phyloP scores from a whole-genome alignment of 2,329 filamentous ascomycete genomes.

The Chalara sp. region DNA sequence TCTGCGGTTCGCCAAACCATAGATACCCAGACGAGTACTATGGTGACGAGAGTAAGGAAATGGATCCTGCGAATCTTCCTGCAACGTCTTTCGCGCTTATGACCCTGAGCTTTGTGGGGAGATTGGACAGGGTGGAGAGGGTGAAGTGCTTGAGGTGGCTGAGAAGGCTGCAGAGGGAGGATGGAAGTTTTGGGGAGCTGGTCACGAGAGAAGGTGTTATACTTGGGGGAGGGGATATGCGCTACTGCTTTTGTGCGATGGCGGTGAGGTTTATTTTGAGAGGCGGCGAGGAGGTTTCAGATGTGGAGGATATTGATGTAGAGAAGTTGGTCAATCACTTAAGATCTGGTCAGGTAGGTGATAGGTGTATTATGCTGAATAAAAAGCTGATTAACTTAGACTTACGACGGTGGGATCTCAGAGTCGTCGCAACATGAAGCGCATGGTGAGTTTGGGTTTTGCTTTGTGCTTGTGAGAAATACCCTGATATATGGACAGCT shows the following conservation, averaged over 20 bases:
- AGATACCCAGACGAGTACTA: constrained; percentile 28
- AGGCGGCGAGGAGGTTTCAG: constrained; percentile 49
- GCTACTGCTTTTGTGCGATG: constrained; percentile 81
- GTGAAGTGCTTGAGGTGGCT: constrained; percentile 68
- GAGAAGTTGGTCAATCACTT: constrained; percentile 65
- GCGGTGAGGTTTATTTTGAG: constrained; percentile 77
- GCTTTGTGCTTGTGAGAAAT: background rate
- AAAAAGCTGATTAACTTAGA: constrained; percentile 17
- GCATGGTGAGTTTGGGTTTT: constrained; percentile 20
- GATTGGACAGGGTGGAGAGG: constrained; percentile 60
- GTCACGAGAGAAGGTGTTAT: constrained; percentile 50
- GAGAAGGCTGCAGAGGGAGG: constrained; percentile 63
- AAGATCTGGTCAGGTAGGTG: constrained; percentile 49
- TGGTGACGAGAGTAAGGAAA: constrained; percentile 40
- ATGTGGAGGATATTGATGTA: constrained; percentile 68
- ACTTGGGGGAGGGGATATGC: constrained; percentile 76
- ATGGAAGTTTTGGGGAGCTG: constrained; percentile 90
- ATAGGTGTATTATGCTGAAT: background rate
- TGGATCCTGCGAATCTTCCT: constrained; percentile 76
- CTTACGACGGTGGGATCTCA: constrained; percentile 27
- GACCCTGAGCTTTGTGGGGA: constrained; percentile 55
- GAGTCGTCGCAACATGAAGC: constrained; percentile 27
- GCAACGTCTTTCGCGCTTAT: constrained; percentile 86
- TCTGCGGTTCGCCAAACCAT: constrained; percentile 77
- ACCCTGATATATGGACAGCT: constrained; percentile 38